Percentiles rank a stretch among this genome's conserved stretches.
phyloP scores from a whole-genome alignment of 2,329 filamentous ascomycete genomes.

The Escovopsis sp. region DNA sequence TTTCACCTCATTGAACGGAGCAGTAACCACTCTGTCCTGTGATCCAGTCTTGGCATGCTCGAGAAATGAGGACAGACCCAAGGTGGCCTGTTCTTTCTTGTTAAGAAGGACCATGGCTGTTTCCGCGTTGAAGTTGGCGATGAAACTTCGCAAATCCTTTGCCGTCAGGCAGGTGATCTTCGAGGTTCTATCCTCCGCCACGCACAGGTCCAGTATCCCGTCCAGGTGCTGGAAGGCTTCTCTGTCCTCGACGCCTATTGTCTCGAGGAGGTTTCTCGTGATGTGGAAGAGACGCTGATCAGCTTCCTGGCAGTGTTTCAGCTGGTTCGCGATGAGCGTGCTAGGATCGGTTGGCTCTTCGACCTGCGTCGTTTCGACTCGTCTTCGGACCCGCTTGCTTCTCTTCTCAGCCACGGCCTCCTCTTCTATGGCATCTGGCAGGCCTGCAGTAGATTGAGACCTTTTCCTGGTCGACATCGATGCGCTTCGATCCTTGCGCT shows the following conservation, averaged over 20 bases:
- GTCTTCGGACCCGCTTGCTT: slow-evolving; percentile 48
- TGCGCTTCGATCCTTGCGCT: slow-evolving; percentile 21
- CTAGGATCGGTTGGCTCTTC: slow-evolving; percentile 40
- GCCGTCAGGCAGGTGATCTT: slow-evolving; percentile 33
- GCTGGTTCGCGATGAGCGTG: slow-evolving; percentile 36
- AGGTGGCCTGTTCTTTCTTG: slow-evolving; percentile 36
- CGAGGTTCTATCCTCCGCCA: slow-evolving; percentile 33
- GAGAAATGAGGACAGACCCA: slow-evolving; percentile 46
- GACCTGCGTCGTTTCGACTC: slow-evolving; percentile 32
- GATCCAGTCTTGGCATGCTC: slow-evolving; percentile 46
- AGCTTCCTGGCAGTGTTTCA: slow-evolving; percentile 41
- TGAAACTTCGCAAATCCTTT: slow-evolving; percentile 32
- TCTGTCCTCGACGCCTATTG: slow-evolving; percentile 38
- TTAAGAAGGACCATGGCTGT: slow-evolving; percentile 36
- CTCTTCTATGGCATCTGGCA: slow-evolving; percentile 41
- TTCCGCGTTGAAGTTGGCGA: slow-evolving; percentile 39
- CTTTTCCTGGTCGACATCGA: slow-evolving; percentile 39
- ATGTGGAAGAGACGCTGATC: slow-evolving; percentile 42
- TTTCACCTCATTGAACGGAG: slow-evolving; percentile 35
- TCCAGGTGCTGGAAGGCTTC: slow-evolving; percentile 28
- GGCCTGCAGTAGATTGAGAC: slow-evolving; percentile 46
- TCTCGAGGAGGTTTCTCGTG: slow-evolving; percentile 40
- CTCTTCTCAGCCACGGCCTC: slow-evolving; percentile 44
- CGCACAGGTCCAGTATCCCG: slow-evolving; percentile 38
- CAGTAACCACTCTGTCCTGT: slow-evolving; percentile 31